phyloP scores from a whole-genome alignment of 495 filamentous ascomycete species.

The Viridothelium virens region DNA sequence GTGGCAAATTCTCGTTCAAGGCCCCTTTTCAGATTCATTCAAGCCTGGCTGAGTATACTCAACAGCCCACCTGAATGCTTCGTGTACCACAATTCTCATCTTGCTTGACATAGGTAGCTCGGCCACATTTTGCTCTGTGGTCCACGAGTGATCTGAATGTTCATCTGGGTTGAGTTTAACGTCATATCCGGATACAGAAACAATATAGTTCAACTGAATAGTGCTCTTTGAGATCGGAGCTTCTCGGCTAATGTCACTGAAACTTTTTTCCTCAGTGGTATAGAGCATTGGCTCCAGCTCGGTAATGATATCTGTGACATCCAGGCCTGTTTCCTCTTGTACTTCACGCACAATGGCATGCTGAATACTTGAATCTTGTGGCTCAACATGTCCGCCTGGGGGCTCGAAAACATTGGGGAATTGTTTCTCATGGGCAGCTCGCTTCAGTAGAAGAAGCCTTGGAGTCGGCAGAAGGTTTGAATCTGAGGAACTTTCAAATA shows the following conservation, averaged over 20 bases:
- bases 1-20: background rate
- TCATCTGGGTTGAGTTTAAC: background rate
- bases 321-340: background rate
- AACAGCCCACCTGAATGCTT: conserved; percentile 3
- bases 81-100: background rate
- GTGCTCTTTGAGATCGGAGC: background rate
- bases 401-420: background rate
- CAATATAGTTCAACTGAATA: conserved; percentile 2
- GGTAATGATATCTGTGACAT: background rate
- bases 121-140: background rate
- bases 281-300: background rate
- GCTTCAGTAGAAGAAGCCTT: conserved; percentile 5
- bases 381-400: background rate
- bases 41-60: background rate
- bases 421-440: conserved; percentile 3
- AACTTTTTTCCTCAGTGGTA: background rate
- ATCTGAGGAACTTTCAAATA: background rate
- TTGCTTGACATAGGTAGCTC: background rate
- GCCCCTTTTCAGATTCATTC: background rate
- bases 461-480: background rate
- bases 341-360: background rate
- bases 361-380: background rate
- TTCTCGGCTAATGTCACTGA: background rate
- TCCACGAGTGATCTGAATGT: background rate
- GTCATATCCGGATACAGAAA: background rate